Evolutionary conservation across 768 basidiomycete genomes (phyloP), one percentile per base, ranked within the genome.

Genomic region (Peribolospora baueri): DNA sequence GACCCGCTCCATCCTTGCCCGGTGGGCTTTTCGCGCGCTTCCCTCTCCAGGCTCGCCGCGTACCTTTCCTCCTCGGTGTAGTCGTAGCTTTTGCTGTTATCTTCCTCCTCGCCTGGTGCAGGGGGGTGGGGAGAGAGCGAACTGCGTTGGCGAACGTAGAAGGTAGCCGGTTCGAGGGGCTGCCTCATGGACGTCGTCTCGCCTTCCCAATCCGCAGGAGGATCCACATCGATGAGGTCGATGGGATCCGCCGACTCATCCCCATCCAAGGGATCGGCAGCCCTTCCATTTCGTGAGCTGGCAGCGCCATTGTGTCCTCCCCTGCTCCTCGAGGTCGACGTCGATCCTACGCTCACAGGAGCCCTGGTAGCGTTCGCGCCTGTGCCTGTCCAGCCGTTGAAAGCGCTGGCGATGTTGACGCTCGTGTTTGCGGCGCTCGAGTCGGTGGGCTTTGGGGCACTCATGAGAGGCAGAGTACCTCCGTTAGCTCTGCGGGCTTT

Each of bases 321-420:
- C 50, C 48, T 43, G 43, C 8, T 45, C 13, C 13, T 13, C 7
- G 43, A 7, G 43, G 43, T 45, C 8, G 8, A 13, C 43, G 43
- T 13, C 8, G 43, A 13, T 45, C 43, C 8, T 7, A 13, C 43
- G 7, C 56, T 54, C 14, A 54, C 55, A 3, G 46, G 54, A 3
- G 25, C 13, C 5, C 39, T 56, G 40, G 48, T 40, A 1, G 52
- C 52, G 6, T 46, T n/a, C 2, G 51, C 58, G 1, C 40, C 9
- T 4, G 47, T 54, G 42, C 38, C 58, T 25, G 75, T 81, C 14
- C 84, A 85, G 65, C 80, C 77, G 60, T 72, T 70, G 63, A 88
- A 82, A 40, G 84, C 85, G 62, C 76, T 75, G 7, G 84, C 85
- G 62, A 85, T 80, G 67, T 84, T 82, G 52, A 87, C 85, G 14